Conservation (phyloP, 345 rosid genomes). For the Syzygium oleosum region DNA sequence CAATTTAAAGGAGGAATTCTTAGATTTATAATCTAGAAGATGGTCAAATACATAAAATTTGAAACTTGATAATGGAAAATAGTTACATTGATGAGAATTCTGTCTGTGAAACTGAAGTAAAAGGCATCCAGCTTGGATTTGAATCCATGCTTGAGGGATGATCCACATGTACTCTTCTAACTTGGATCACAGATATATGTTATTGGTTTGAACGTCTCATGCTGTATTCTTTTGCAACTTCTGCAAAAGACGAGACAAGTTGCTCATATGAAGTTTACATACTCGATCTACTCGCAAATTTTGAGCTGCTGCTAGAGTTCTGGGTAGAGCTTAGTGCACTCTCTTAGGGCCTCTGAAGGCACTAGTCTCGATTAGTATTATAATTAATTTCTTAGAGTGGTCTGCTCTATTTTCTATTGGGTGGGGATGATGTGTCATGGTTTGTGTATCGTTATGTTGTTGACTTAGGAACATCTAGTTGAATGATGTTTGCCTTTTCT, state of each 20-base stretch:
- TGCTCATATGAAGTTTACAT: not conserved
- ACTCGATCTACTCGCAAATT: not conserved
- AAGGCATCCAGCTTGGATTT: not conserved
- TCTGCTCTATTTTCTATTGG: not conserved
- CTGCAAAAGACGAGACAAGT: not conserved
- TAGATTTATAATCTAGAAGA: not conserved
- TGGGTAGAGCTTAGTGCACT: not conserved
- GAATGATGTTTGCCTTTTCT: not conserved
- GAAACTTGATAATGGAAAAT: not conserved
- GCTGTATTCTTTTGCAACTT: not conserved
- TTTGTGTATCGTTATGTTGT: not conserved
- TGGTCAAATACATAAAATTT: not conserved
- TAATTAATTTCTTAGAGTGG: not conserved
- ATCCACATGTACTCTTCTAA: not conserved
- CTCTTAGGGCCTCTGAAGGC: not conserved
- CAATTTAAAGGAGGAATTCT: not conserved
- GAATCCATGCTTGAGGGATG: not conserved
- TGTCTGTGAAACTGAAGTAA: not conserved
- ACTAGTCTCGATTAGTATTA: not conserved
- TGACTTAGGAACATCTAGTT: not conserved
- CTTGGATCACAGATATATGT: not conserved
- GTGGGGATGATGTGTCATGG: not conserved
- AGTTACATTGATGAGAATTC: not conserved
- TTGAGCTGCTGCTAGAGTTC: not conserved
- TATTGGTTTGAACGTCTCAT: not conserved